Evolutionary conservation across 495 filamentous ascomycete species (phyloP), one percentile per base, ranked within the genome.

Genomic region (Tuber microsphaerosporum): DNA sequence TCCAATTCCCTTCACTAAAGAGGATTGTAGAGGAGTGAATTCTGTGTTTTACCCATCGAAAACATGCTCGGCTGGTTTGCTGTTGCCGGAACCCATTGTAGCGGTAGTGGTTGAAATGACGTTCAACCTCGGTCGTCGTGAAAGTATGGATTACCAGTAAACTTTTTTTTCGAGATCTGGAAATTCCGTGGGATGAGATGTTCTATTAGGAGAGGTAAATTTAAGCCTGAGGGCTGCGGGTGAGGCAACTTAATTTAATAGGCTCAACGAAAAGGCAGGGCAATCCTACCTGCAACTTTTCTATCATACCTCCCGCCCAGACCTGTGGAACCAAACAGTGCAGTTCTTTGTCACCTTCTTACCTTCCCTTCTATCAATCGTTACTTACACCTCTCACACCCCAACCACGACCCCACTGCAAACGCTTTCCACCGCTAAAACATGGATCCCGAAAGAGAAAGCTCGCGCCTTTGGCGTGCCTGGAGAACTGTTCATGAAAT

Each of bases 401-500:
- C 22, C 45, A 61, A 44, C 39, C 44, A 74, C 72, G 22, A 44
- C 51, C 46, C 14, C 14, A 42, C 22, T 44, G 75, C 69, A 31
- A 16, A 39, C 69, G 75, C 26, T 65, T 65, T 70, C 45, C 22
- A 39, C 37, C 26, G 44, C 34, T 71, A n/a, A 71, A 31, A 45
- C 19, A 79, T 79, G 77, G 89, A 90, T 70, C 86, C 89, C 80
- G 89, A 91, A 74, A 88, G 90, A 84, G 90, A 91, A 81, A 85
- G 90, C 77, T 90, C 90, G 75, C 87, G 88, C 77, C 88, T 94
- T 71, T 97, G 93, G 93, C 91, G 93, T 84, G 92, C 91, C 81
- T 94, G 92, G 91, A 87, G 89, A 82, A 97, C 93, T 3, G 89
- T 93, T 74, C 91, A 94, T 82, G 92, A 96, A 86, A 93, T 97